Percentiles rank a stretch among this genome's conserved stretches.
Conservation (phyloP, 352 stramenopile species). For the Phytopythium mirpurense region DNA sequence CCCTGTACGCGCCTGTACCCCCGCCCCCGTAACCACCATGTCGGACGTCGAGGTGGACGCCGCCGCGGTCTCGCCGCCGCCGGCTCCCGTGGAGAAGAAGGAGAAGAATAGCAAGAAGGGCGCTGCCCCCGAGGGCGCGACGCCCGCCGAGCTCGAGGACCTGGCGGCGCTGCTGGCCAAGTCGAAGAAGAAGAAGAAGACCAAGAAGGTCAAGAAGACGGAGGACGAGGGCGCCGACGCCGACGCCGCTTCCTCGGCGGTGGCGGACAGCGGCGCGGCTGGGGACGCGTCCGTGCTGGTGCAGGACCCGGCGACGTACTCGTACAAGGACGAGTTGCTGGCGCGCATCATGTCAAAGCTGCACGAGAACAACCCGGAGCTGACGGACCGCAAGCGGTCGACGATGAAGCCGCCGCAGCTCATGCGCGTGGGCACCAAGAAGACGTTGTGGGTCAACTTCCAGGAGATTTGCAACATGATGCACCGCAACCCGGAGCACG, state of each 20-base stretch:
- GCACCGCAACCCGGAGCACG: constrained; percentile 97
- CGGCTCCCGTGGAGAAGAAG: constrained; percentile 14
- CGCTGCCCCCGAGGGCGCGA: constrained; percentile 29
- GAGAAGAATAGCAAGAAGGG: constrained; percentile 31
- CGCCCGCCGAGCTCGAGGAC: constrained; percentile 70
- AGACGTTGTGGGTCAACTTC: constrained; percentile 99
- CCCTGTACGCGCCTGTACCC: not conserved
- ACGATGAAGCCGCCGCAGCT: constrained; percentile 89
- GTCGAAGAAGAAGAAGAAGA: constrained; percentile 91
- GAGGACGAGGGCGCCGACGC: constrained; percentile 65
- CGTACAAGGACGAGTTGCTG: constrained; percentile 94
- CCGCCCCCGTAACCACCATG: constrained; percentile 24
- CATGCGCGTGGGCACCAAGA: constrained; percentile 94
- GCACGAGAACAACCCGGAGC: constrained; percentile 95
- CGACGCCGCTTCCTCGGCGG: constrained; percentile 17
- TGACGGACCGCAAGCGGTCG: constrained; percentile 94
- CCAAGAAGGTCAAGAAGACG: constrained; percentile 90
- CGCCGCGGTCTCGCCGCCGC: constrained; percentile 2
- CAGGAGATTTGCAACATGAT: constrained; percentile 99
- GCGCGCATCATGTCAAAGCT: constrained; percentile 93
- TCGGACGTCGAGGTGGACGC: constrained; percentile 43
- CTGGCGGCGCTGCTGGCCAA: constrained; percentile 89
- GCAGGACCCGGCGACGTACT: constrained; percentile 91
- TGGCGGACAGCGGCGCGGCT: constrained; percentile 26
- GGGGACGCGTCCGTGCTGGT: constrained; percentile 55